phyloP scores from a whole-genome alignment of 805 yeast species.

The Cyberlindnera euphorbiae region DNA sequence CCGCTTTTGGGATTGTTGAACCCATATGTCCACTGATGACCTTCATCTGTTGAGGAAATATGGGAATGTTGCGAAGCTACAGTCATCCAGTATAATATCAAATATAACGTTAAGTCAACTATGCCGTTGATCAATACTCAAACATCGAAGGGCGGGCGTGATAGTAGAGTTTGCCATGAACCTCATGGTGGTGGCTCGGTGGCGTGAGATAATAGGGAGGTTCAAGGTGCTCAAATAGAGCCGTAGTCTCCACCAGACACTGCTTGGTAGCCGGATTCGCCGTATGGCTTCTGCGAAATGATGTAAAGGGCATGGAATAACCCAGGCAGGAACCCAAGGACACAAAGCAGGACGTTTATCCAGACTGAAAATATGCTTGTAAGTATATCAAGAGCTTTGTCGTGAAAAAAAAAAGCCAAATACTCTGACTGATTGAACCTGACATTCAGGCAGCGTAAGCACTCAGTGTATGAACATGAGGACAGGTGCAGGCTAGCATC shows the following conservation, averaged over 20 bases:
- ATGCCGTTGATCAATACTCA: too few species aligned
- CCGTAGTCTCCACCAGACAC: conserved; percentile 22
- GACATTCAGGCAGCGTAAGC: too few species aligned
- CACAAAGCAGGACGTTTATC: conserved; percentile 55
- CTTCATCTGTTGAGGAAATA: neutral
- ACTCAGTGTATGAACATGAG: too few species aligned
- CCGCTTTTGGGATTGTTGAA: neutral
- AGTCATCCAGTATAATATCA: neutral
- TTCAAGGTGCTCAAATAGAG: conserved; percentile 18
- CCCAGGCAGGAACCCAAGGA: conserved; percentile 68
- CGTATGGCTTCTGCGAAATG: conserved; percentile 50
- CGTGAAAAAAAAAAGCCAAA: neutral
- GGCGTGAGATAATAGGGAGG: neutral
- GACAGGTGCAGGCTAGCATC: too few species aligned
- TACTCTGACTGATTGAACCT: neutral
- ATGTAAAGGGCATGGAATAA: conserved; percentile 65
- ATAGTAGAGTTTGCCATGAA: neutral
- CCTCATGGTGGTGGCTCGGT: neutral
- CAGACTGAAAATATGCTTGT: conserved; percentile 27
- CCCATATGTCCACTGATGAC: neutral
- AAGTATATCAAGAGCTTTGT: conserved; percentile 1
- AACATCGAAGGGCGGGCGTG: too few species aligned
- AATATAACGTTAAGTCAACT: too few species aligned
- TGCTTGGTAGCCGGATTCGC: conserved; percentile 22
- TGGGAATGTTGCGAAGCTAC: neutral